These are phyloP conservation scores for Pseudogymnoascus sp. DNA, from an alignment of 2,329 filamentous ascomycete genomes.

Conservation along the genomic window DNA sequence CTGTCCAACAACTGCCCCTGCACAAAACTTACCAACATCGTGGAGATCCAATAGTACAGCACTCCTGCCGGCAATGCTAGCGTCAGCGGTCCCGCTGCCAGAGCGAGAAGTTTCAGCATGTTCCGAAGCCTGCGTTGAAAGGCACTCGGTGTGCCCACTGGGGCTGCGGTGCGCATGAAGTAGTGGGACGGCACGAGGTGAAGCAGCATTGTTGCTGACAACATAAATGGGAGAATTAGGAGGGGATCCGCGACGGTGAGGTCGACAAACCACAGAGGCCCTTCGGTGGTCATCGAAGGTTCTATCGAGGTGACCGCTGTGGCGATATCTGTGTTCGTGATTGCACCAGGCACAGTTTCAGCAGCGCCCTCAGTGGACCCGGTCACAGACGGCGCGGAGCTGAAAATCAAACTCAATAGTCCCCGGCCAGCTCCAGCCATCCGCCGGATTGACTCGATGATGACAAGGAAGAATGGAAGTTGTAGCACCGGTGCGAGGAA, in stretches of 20 bases:
- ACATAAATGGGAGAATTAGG: conserved; percentile 38
- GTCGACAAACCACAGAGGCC: conserved; percentile 53
- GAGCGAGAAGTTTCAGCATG: conserved; percentile 30
- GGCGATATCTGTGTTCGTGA: conserved; percentile 13
- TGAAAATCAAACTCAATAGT: conserved; percentile 30
- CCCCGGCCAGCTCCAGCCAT: conserved; percentile 38
- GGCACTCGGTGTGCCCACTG: conserved; percentile 12
- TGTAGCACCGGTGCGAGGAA: conserved; percentile 30
- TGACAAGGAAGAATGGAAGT: conserved; percentile 37
- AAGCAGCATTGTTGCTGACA: conserved; percentile 40
- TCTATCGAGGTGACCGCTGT: conserved; percentile 31
- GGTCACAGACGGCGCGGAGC: background rate
- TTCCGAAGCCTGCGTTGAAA: conserved; percentile 25
- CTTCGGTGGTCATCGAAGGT: conserved; percentile 44
- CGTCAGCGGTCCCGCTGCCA: conserved; percentile 32
- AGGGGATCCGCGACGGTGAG: conserved; percentile 45
- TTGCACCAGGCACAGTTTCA: conserved; percentile 5
- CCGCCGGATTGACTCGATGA: conserved; percentile 39
- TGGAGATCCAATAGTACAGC: conserved; percentile 43
- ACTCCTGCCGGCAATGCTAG: conserved; percentile 36
- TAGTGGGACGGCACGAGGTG: conserved; percentile 32
- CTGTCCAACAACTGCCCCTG: conserved; percentile 33
- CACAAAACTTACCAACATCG: conserved; percentile 33
- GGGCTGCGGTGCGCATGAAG: conserved; percentile 10
- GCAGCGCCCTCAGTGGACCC: background rate